Conservation (phyloP, 2,329 filamentous ascomycete genomes). For the Fusarium globosum region DNA sequence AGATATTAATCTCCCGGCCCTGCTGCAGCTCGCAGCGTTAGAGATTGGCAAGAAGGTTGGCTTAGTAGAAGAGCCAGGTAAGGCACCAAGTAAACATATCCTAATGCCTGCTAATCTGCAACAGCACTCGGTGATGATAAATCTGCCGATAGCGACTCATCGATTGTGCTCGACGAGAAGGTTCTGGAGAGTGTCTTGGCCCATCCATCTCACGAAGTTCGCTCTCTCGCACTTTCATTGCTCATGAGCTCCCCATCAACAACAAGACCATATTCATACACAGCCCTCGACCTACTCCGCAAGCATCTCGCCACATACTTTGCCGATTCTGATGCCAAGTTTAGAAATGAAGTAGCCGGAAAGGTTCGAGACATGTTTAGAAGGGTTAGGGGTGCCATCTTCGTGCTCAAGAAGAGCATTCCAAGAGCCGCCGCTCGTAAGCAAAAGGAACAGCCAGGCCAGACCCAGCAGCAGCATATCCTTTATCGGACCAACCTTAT, state of each 20-base stretch:
- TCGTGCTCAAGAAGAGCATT: constrained; percentile 62
- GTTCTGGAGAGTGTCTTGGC: constrained; percentile 65
- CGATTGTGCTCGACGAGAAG: constrained; percentile 53
- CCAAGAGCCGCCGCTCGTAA: constrained; percentile 50
- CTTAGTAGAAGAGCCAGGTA: constrained; percentile 75
- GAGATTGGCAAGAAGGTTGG: constrained; percentile 78
- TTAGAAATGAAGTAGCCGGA: constrained; percentile 82
- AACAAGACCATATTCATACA: constrained; percentile 75
- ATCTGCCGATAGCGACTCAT: constrained; percentile 30
- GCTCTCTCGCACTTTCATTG: constrained; percentile 84
- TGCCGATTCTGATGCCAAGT: constrained; percentile 86
- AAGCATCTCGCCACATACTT: constrained; percentile 77
- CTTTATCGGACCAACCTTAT: constrained; percentile 55
- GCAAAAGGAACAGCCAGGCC: constrained; percentile 46
- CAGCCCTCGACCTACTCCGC: constrained; percentile 71
- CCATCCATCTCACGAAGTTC: constrained; percentile 71
- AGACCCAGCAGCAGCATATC: constrained; percentile 43
- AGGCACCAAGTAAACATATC: background rate
- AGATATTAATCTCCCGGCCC: constrained; percentile 63
- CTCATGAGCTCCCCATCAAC: constrained; percentile 80
- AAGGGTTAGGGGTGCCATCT: constrained; percentile 75
- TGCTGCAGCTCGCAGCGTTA: constrained; percentile 73
- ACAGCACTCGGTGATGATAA: constrained; percentile 45
- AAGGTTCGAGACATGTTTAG: constrained; percentile 81
- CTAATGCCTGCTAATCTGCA: constrained; percentile 28